A percentile compares a stretch with the other conserved stretches of the same genome.
Evolutionary conservation across 805 yeast genomes (phyloP).

Genomic region (Candida xiaguanensis): DNA sequence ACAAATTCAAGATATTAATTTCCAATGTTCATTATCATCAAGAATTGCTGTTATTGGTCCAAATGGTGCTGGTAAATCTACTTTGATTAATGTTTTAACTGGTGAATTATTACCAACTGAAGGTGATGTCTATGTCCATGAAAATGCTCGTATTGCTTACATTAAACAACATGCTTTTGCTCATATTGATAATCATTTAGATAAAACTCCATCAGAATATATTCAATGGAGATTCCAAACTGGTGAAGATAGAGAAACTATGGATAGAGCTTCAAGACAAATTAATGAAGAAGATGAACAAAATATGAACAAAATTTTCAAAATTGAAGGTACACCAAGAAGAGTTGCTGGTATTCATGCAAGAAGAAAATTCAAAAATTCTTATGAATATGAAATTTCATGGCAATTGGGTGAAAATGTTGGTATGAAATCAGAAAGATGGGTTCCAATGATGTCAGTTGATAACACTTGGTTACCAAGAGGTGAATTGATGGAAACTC

Average conservation of each 20-base stretch:
- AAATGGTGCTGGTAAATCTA: conserved; percentile 99
- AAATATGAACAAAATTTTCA: conserved; percentile 99
- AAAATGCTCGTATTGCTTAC: conserved; percentile 99
- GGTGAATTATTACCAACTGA: conserved; percentile 98
- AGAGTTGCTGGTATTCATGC: conserved; percentile 91
- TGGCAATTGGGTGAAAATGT: conserved; percentile 97
- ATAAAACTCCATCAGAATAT: conserved; percentile 99
- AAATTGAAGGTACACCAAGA: conserved; percentile 98
- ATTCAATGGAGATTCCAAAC: conserved; percentile 99
- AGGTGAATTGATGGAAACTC: conserved; percentile 83
- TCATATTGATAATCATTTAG: conserved; percentile 97
- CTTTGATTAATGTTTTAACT: conserved; percentile 96
- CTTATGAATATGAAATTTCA: conserved; percentile 99
- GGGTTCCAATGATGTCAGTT: conserved; percentile 99
- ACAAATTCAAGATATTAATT: conserved; percentile 83
- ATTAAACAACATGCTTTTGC: conserved; percentile 99
- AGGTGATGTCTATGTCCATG: conserved; percentile 99
- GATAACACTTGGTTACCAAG: conserved; percentile 99
- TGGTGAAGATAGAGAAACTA: conserved; percentile 99
- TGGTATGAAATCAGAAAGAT: conserved; percentile 98
- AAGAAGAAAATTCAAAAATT: conserved; percentile 99
- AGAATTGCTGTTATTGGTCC: conserved; percentile 99
- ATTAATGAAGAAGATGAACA: conserved; percentile 95
- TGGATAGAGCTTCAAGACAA: conserved; percentile 99
- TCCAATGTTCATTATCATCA: conserved; percentile 99